Evolutionary conservation across 2,329 filamentous ascomycete species (phyloP), one percentile per base, ranked within the genome.

Genomic region (Lachnellula subtilissima): DNA sequence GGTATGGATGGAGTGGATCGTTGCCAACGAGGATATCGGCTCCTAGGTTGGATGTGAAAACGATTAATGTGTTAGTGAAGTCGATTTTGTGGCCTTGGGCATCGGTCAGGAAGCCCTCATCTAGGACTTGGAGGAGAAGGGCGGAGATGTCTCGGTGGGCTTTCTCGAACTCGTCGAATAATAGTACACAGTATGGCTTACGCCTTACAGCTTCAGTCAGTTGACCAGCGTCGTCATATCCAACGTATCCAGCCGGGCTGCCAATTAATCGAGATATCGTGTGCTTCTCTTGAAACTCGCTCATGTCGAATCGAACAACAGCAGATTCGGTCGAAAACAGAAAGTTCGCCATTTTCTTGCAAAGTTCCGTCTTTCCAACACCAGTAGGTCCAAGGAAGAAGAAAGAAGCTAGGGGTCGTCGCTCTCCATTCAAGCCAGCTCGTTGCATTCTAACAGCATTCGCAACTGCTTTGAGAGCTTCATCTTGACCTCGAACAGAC

Each of bases 131-230:
- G 4, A 99, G 82, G 4, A 99, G 81, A 3, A 99, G 78, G 0
- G 92, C 88, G 0, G 91, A 95, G 62, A 97, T 97, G 66, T 99
- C 94, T 53, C 90, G 87, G 70, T 97, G 94, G 0, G 93, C 94
- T 71, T 99, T 97, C 70, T 99, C 94, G 65, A 97, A 97, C 70
- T 97, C 94, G 70, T 99, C 94, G 65, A 99, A 96, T 1, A 99
- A 80, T 0, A 99, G 79, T 0, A 99, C 91, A 0, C 93, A 92
- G 65, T 97, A 97, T 0, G 94, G 94, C 72, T 97, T 97, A 57
- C 94, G 83, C 55, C 94, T 84, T 3, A 99, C 91, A 4, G 93
- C 92, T 74, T 99, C 94, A 0, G 94, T 97, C 11, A 99, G 80
- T 73, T 97, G 94, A 0, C 94, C 94, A 4, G 93, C 92, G 68